These are phyloP conservation scores for Parietaria judaica DNA, from an alignment of 306 rosid genomes.

Conservation along the genomic window DNA sequence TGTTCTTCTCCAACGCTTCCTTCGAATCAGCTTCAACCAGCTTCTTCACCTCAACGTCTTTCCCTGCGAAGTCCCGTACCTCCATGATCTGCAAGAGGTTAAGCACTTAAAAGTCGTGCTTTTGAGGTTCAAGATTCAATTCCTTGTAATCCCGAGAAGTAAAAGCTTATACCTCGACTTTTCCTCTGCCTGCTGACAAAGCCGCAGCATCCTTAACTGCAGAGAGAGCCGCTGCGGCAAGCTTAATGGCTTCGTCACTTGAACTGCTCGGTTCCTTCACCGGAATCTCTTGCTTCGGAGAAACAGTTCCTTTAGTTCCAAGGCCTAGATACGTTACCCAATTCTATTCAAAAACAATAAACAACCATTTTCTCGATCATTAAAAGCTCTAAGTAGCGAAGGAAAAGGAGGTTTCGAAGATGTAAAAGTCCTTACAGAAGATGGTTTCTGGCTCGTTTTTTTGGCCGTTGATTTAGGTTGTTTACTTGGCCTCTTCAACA, in stretches of 20 bases:
- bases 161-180: conserved; percentile 52
- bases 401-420: background rate
- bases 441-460: conserved; percentile 45
- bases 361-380: background rate
- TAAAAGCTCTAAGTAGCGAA: background rate
- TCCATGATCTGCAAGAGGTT: conserved; percentile 52
- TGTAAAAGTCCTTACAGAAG: conserved; percentile 49
- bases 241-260: conserved; percentile 54
- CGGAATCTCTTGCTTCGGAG: conserved; percentile 27
- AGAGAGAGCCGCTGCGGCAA: conserved; percentile 86
- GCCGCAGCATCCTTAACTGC: conserved; percentile 44
- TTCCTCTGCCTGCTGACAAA: conserved; percentile 52
- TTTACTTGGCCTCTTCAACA: conserved; percentile 44
- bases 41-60: conserved; percentile 78
- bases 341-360: conserved; percentile 32
- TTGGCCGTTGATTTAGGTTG: conserved; percentile 28
- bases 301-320: conserved; percentile 44
- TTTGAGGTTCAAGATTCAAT: no score
- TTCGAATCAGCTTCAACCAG: conserved; percentile 78
- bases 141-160: no score
- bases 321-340: conserved; percentile 80
- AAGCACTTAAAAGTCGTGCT: no score
- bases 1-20: conserved; percentile 66
- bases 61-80: conserved; percentile 94
- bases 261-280: conserved; percentile 34